These are phyloP conservation scores for Penstemon davidsonii DNA, from an alignment of 257 asterid genomes.

Conservation along the genomic window DNA sequence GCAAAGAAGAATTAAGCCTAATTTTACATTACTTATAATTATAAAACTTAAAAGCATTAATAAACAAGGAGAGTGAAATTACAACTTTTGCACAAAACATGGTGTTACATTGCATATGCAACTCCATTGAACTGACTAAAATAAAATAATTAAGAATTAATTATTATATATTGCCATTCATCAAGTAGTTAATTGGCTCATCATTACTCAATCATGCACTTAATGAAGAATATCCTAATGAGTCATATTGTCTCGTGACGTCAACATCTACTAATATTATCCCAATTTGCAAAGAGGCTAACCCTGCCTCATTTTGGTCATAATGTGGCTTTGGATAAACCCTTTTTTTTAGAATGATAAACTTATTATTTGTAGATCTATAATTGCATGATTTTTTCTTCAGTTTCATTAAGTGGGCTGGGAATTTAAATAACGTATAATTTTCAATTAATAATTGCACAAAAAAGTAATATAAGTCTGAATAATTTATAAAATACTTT, in stretches of 20 bases:
- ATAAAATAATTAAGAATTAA: no score
- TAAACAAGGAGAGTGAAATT: no score
- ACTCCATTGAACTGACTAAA: no score
- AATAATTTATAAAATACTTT: no score
- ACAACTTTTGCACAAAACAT: no score
- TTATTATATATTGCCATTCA: background rate
- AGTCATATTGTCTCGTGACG: conserved; percentile 24
- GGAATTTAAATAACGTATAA: background rate
- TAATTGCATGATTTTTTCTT: background rate
- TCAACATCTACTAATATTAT: conserved; percentile 3
- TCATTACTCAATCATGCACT: conserved; percentile 25
- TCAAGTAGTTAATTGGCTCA: conserved; percentile 22
- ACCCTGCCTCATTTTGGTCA: conserved; percentile 14
- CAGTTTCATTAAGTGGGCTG: background rate
- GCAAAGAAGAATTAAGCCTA: no score
- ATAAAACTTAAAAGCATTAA: no score
- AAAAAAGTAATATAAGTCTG: no score
- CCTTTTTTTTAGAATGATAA: background rate
- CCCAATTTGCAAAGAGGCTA: conserved; percentile 10
- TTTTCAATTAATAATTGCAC: background rate
- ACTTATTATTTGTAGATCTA: background rate
- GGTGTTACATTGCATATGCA: no score
- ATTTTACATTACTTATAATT: no score
- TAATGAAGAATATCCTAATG: background rate
- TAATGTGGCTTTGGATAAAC: background rate